Evolutionary conservation across 2,329 filamentous ascomycete species (phyloP).

Genomic region (Aspergillus piperis): DNA sequence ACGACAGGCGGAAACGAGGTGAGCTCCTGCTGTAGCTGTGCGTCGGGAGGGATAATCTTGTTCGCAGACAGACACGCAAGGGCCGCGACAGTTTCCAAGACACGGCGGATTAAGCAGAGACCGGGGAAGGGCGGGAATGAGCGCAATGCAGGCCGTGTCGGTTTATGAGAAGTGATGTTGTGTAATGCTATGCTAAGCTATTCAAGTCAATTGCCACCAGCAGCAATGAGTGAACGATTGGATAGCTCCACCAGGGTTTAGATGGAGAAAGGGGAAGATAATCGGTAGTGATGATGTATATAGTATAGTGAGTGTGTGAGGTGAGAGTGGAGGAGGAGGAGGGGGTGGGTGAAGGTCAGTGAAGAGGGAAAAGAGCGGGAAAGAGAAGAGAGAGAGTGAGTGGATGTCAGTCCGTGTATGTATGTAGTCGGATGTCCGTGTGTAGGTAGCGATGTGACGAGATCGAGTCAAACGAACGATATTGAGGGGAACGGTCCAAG

Average conservation of each 20-base stretch:
- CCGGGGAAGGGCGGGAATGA: conserved; percentile 20
- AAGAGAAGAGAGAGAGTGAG: conserved; percentile 11
- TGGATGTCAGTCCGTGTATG: background rate
- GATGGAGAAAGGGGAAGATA: conserved; percentile 3
- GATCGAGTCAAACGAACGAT: conserved; percentile 1
- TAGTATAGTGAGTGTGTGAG: background rate
- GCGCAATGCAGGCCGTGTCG: conserved; percentile 9
- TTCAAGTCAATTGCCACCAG: conserved; percentile 30
- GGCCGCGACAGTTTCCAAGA: conserved; percentile 17
- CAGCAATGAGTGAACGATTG: conserved; percentile 32
- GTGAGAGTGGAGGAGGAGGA: conserved; percentile 8
- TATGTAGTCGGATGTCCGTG: background rate
- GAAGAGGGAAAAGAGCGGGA: conserved; percentile 9
- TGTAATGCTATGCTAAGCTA: conserved; percentile 1
- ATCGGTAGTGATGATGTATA: background rate
- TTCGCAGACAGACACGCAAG: conserved; percentile 22
- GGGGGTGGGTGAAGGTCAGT: background rate
- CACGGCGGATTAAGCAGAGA: conserved; percentile 11
- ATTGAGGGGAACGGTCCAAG: conserved; percentile 13
- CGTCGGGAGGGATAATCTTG: conserved; percentile 11
- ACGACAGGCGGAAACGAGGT: conserved; percentile 14
- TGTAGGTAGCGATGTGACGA: background rate
- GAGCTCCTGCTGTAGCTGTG: background rate
- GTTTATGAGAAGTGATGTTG: conserved; percentile 18
- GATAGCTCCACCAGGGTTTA: conserved; percentile 11